These are phyloP conservation scores for Elongisporangium prolatum DNA, from an alignment of 352 stramenopile genomes.

Conservation along the genomic window DNA sequence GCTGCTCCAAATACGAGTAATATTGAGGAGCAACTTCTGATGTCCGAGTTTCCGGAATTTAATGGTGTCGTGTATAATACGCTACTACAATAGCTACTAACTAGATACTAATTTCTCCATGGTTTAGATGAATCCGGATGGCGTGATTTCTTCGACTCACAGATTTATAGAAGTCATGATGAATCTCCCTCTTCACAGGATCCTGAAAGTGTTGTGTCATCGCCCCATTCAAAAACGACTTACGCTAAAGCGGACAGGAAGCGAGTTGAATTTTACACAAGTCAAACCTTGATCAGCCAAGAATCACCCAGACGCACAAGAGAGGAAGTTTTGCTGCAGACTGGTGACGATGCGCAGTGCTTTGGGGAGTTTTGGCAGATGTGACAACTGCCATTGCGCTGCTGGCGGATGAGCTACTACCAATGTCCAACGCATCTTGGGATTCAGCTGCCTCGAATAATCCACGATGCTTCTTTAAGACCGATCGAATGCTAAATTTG, in stretches of 20 bases:
- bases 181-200: background rate
- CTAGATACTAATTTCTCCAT: constrained; percentile 5
- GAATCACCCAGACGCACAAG: background rate
- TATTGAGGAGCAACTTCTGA: constrained; percentile 19
- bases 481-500: background rate
- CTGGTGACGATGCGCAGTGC: constrained; percentile 18
- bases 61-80: constrained; percentile 18
- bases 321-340: background rate
- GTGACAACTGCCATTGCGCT: constrained; percentile 7
- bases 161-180: constrained; percentile 26
- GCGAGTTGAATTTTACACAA: background rate
- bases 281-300: background rate
- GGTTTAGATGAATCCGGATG: constrained; percentile 35
- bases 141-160: constrained; percentile 44
- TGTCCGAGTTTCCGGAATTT: constrained; percentile 31
- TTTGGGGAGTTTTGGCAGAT: constrained; percentile 37
- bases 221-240: background rate
- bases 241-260: background rate
- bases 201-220: too few relatives aligned
- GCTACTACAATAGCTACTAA: background rate
- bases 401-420: background rate
- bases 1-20: background rate
- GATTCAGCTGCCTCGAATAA: background rate
- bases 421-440: background rate
- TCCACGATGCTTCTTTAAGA: background rate